Conservation (phyloP, 768 basidiomycete species). For the Calocybe gangraenosa region DNA sequence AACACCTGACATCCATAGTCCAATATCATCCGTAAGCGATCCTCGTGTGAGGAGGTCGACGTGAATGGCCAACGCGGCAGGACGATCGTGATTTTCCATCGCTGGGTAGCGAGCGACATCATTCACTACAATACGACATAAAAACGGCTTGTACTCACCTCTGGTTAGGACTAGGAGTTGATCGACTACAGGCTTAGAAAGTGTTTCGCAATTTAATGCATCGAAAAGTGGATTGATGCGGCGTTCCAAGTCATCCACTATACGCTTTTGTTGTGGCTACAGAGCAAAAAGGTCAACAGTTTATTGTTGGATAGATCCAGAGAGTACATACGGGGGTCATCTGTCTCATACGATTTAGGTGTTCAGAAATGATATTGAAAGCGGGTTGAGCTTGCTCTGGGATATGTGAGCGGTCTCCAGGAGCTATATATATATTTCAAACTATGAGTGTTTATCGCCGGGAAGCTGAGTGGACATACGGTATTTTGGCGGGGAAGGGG, state of each 20-base stretch:
- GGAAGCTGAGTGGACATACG: constrained; percentile 28
- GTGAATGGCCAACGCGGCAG: constrained; percentile 76
- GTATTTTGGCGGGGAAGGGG: constrained; percentile 39
- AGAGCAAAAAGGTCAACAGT: constrained; percentile 1
- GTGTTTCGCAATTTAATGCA: constrained; percentile 83
- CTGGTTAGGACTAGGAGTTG: constrained; percentile 65
- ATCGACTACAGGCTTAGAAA: constrained; percentile 67
- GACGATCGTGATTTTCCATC: constrained; percentile 75
- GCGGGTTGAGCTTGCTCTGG: constrained; percentile 64
- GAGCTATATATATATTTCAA: constrained; percentile 44
- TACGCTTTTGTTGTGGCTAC: constrained; percentile 80
- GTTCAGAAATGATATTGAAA: constrained; percentile 59
- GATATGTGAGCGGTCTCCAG: constrained; percentile 92
- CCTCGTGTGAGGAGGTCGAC: constrained; percentile 80
- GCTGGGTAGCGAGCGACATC: constrained; percentile 39
- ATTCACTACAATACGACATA: not conserved
- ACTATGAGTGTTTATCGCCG: not conserved
- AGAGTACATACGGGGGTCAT: constrained; percentile 62
- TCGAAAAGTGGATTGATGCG: constrained; percentile 86
- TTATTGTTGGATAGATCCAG: constrained; percentile 1
- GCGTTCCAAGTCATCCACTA: constrained; percentile 84
- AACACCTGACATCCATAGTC: constrained; percentile 82
- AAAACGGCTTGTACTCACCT: constrained; percentile 42
- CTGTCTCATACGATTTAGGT: constrained; percentile 67
- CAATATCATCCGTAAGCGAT: constrained; percentile 79